Conservation (phyloP, 1,284 basidiomycete species). For the Fomes fomentarius region DNA sequence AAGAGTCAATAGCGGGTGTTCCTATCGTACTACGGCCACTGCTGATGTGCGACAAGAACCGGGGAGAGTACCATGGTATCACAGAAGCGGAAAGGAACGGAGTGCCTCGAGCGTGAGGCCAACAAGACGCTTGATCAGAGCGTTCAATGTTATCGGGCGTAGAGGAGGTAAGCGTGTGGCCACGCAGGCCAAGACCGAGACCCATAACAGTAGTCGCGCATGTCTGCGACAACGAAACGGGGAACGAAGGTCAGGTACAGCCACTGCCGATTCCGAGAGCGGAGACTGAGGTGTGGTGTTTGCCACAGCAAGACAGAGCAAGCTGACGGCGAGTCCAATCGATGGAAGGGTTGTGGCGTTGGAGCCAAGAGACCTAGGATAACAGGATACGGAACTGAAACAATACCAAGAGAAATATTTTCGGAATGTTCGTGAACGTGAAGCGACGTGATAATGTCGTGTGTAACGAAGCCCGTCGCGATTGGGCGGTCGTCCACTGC, state of each 20-base stretch:
- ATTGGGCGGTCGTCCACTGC: slow-evolving; percentile 41
- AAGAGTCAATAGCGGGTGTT: too few relatives aligned
- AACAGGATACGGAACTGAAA: slow-evolving; percentile 27
- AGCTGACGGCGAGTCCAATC: slow-evolving; percentile 21
- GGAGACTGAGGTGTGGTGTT: neutral
- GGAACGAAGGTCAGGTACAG: neutral
- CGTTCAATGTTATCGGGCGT: neutral
- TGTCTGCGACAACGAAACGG: neutral
- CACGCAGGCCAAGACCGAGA: slow-evolving; percentile 15
- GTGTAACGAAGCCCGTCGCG: slow-evolving; percentile 39
- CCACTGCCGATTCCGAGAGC: neutral
- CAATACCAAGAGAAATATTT: slow-evolving; percentile 16
- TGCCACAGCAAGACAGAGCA: slow-evolving; percentile 34
- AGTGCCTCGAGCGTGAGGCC: slow-evolving; percentile 2
- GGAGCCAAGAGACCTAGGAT: slow-evolving; percentile 28
- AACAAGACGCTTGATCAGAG: slow-evolving; percentile 7
- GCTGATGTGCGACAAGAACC: too few relatives aligned
- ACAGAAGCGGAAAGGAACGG: slow-evolving; percentile 3
- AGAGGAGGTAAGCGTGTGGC: slow-evolving; percentile 2
- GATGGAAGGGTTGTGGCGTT: slow-evolving; percentile 27
- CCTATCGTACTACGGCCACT: too few relatives aligned
- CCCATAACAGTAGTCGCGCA: neutral
- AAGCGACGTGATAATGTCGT: slow-evolving; percentile 35
- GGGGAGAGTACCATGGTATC: too few relatives aligned
- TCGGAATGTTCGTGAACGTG: slow-evolving; percentile 30